Conservation (phyloP, 495 filamentous ascomycete species). For the Aspergillus hancockii region DNA sequence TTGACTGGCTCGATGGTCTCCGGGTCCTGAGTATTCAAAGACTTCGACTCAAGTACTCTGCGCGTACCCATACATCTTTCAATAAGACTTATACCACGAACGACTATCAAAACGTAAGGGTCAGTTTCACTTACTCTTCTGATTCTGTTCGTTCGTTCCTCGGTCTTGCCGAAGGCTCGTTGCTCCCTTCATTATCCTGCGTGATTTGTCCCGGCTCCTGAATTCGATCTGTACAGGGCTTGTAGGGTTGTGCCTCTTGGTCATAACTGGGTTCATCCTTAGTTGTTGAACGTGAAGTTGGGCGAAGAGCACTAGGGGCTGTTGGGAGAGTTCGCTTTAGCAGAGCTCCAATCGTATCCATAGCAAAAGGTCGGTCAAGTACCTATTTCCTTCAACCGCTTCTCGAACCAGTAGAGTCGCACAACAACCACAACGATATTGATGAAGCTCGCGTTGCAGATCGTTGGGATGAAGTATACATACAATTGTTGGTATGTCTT, state of each 20-base stretch:
- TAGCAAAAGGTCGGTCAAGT: neutral
- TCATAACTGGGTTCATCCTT: conserved; percentile 1
- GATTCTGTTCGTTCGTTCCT: neutral
- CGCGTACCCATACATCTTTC: neutral
- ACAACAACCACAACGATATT: conserved; percentile 38
- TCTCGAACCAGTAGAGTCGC: conserved; percentile 38
- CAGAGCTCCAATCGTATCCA: neutral
- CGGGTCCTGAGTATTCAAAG: neutral
- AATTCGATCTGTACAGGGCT: neutral
- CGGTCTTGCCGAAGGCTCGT: neutral
- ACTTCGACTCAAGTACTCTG: neutral
- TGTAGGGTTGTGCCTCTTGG: conserved; percentile 11
- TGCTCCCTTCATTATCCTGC: neutral
- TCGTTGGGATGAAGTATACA: conserved; percentile 35
- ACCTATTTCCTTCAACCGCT: conserved; percentile 27
- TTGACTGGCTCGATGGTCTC: neutral
- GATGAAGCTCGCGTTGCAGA: conserved; percentile 37
- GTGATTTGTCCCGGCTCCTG: neutral
- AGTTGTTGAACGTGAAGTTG: neutral
- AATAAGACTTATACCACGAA: neutral
- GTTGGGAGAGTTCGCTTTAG: neutral
- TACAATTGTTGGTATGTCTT: conserved; percentile 44
- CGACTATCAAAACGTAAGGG: neutral
- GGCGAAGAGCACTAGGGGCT: conserved; percentile 15
- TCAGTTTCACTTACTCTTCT: conserved; percentile 2